Conservation (phyloP, 257 asterid species). For the Prunella vulgaris region DNA sequence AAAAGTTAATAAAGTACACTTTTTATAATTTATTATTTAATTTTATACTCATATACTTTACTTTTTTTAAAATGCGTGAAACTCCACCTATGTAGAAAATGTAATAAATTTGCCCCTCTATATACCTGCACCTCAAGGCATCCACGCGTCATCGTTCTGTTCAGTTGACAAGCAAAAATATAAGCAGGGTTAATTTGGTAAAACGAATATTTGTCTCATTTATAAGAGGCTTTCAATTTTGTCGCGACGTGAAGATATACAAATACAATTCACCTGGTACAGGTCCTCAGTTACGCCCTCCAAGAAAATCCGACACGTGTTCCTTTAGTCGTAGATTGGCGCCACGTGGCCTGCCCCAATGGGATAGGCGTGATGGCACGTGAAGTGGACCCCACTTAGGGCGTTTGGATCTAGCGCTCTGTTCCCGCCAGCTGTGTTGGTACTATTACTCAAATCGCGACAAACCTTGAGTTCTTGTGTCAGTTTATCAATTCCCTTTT, state of each 20-base stretch:
- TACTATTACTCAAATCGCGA: slow-evolving; percentile 3
- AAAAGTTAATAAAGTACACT: too few species aligned
- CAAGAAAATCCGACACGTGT: slow-evolving; percentile 31
- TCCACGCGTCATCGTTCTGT: not conserved
- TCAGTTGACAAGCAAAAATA: not conserved
- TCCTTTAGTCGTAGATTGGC: not conserved
- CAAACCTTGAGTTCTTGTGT: slow-evolving; percentile 22
- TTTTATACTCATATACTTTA: too few species aligned
- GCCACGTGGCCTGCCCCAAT: slow-evolving; percentile 29
- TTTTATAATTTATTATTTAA: too few species aligned
- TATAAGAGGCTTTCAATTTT: slow-evolving; percentile 11
- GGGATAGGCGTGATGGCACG: slow-evolving; percentile 31
- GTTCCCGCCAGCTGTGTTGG: slow-evolving; percentile 31
- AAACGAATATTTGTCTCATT: slow-evolving; percentile 14
- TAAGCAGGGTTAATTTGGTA: slow-evolving; percentile 25
- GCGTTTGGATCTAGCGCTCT: slow-evolving; percentile 30
- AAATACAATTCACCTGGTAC: slow-evolving; percentile 34
- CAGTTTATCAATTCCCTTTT: slow-evolving; percentile 17
- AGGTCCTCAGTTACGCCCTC: slow-evolving; percentile 31
- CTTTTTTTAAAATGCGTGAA: too few species aligned
- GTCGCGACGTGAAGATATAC: slow-evolving; percentile 30
- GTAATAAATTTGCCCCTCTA: too few species aligned
- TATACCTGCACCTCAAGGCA: too few species aligned
- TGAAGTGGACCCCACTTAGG: slow-evolving; percentile 34
- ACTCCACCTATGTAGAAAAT: too few species aligned